Percentiles rank a stretch among this genome's conserved stretches.
These are phyloP conservation scores for Colletotrichum caudatum DNA, from an alignment of 2,329 filamentous ascomycete genomes.

Conservation along the genomic window DNA sequence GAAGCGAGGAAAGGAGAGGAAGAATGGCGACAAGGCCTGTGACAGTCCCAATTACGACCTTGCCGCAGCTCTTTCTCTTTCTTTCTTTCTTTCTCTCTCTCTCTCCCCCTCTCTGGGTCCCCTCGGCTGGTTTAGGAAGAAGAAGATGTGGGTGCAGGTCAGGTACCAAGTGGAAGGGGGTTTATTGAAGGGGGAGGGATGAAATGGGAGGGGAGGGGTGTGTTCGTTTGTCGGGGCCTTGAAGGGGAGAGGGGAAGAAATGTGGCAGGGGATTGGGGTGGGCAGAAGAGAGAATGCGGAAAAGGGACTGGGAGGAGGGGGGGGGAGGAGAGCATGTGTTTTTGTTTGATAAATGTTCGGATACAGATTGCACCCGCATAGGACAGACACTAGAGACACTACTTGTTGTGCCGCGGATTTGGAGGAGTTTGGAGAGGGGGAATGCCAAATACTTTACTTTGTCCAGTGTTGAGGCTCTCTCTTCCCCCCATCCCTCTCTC, in stretches of 20 bases:
- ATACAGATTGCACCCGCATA: background rate
- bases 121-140: conserved; percentile 4
- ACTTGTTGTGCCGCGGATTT: background rate
- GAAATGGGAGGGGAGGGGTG: conserved; percentile 11
- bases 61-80: background rate
- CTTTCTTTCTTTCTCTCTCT: too few relatives aligned
- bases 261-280: conserved; percentile 8
- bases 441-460: background rate
- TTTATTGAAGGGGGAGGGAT: conserved; percentile 4
- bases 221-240: conserved; percentile 9
- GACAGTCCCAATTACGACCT: background rate
- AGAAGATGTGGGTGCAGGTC: conserved; percentile 8
- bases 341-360: conserved; percentile 20
- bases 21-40: background rate
- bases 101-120: background rate
- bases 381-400: background rate
- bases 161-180: conserved; percentile 16
- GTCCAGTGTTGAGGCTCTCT: background rate
- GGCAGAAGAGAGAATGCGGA: background rate
- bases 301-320: conserved; percentile 9
- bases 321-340: conserved; percentile 1
- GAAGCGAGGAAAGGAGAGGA: background rate
- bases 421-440: background rate
- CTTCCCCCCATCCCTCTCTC: too few relatives aligned
- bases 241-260: conserved; percentile 10